Evolutionary conservation across 352 stramenopile genomes (phyloP).

Genomic region (Hyaloperonospora arabidopsidis): DNA sequence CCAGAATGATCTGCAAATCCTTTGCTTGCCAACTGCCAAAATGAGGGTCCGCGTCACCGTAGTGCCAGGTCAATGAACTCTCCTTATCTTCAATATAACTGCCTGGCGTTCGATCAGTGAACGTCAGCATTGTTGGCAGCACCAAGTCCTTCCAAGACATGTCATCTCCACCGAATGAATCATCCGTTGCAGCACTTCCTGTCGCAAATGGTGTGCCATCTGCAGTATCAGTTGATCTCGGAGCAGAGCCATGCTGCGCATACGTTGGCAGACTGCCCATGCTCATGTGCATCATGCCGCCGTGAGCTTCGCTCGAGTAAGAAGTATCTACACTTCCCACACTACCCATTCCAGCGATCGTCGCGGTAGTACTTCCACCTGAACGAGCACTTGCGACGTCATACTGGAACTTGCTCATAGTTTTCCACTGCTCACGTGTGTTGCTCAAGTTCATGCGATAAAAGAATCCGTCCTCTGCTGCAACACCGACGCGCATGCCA

Average conservation of each 20-base stretch:
- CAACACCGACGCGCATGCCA: slow-evolving; percentile 60
- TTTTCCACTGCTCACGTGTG: slow-evolving; percentile 66
- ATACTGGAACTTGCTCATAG: slow-evolving; percentile 82
- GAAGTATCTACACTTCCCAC: slow-evolving; percentile 26
- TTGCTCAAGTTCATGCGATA: slow-evolving; percentile 77
- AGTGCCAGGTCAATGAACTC: slow-evolving; percentile 84
- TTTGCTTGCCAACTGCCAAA: slow-evolving; percentile 86
- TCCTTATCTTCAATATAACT: slow-evolving; percentile 84
- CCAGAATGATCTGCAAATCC: slow-evolving; percentile 85
- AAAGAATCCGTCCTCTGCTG: slow-evolving; percentile 69
- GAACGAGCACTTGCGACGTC: slow-evolving; percentile 37
- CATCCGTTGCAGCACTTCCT: slow-evolving; percentile 29
- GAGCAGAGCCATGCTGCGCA: slow-evolving; percentile 23
- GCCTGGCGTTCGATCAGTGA: slow-evolving; percentile 66
- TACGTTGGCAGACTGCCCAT: slow-evolving; percentile 41
- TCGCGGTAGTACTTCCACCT: slow-evolving; percentile 19
- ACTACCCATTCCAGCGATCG: slow-evolving; percentile 21
- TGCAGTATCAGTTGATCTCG: slow-evolving; percentile 14
- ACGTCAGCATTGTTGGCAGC: slow-evolving; percentile 65
- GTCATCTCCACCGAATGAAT: slow-evolving; percentile 50
- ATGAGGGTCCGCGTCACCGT: slow-evolving; percentile 73
- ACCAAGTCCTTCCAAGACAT: slow-evolving; percentile 78
- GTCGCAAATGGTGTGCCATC: slow-evolving; percentile 16
- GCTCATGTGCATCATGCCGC: slow-evolving; percentile 39
- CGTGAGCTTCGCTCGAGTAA: slow-evolving; percentile 29